Conservation (phyloP, 768 basidiomycete species). For the Fistulinella prunicolor region DNA sequence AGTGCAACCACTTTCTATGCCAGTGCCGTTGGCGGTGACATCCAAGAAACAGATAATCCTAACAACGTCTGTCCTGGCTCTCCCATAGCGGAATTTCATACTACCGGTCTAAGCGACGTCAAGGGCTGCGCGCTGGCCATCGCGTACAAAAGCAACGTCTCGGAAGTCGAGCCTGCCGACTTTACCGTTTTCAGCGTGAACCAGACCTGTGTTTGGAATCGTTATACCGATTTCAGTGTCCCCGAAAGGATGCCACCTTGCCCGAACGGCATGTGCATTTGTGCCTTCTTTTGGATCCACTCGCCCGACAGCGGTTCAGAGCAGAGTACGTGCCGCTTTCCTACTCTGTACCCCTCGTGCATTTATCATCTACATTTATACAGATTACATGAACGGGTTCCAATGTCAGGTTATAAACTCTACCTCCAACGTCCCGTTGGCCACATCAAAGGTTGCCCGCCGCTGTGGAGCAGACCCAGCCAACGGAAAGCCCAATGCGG, state of each 20-base stretch:
- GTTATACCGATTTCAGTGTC: conserved; percentile 67
- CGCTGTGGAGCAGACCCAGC: conserved; percentile 61
- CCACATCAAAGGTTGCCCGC: conserved; percentile 55
- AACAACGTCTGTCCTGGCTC: conserved; percentile 53
- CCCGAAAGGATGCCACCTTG: conserved; percentile 68
- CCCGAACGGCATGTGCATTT: conserved; percentile 58
- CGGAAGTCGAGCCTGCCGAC: conserved; percentile 58
- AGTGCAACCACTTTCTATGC: conserved; percentile 56
- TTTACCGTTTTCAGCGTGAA: conserved; percentile 75
- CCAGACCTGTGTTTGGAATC: conserved; percentile 70
- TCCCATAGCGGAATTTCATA: conserved; percentile 48
- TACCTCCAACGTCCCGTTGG: conserved; percentile 50
- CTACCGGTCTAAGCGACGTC: conserved; percentile 50
- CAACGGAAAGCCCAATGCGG: conserved; percentile 40
- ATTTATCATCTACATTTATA: too few species aligned
- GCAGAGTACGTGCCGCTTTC: conserved; percentile 46
- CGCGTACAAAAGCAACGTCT: conserved; percentile 66
- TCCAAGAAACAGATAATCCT: conserved; percentile 45
- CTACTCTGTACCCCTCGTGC: too few species aligned
- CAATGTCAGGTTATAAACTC: conserved; percentile 58
- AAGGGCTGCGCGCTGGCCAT: conserved; percentile 70
- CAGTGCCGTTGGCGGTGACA: conserved; percentile 51
- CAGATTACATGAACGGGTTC: conserved; percentile 77
- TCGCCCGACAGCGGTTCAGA: conserved; percentile 57
- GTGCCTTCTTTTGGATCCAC: conserved; percentile 76